Evolutionary conservation across 1,284 basidiomycete species (phyloP).

Genomic region (Takashimella koratensis): DNA sequence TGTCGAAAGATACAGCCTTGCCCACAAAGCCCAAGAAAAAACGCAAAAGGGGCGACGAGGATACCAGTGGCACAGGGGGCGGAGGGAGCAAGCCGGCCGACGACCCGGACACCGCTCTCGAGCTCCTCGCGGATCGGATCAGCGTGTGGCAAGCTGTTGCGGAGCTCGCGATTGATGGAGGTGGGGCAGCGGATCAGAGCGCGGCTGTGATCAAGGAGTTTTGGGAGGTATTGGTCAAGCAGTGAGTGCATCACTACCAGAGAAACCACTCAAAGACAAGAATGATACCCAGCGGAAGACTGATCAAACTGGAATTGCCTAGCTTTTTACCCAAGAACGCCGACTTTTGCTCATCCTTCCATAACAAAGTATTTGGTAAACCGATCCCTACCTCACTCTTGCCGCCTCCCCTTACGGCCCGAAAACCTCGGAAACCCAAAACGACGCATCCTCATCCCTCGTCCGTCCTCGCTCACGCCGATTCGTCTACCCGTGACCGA

Average conservation of each 20-base stretch:
- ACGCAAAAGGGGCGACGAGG: conserved; percentile 4
- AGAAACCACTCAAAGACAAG: no score
- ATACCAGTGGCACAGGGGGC: background rate
- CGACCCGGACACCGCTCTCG: conserved; percentile 26
- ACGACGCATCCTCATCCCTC: conserved; percentile 18
- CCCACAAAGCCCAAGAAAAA: conserved; percentile 11
- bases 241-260: no score
- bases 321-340: conserved; percentile 27
- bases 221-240: conserved; percentile 18
- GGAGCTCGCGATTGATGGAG: conserved; percentile 27
- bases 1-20: background rate
- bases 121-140: conserved; percentile 37
- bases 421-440: conserved; percentile 38
- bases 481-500: background rate
- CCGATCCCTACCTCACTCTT: conserved; percentile 28
- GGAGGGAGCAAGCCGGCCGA: conserved; percentile 11
- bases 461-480: background rate
- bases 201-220: conserved; percentile 18
- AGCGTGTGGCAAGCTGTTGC: conserved; percentile 43
- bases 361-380: conserved; percentile 38
- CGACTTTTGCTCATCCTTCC: conserved; percentile 28
- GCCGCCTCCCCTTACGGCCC: conserved; percentile 14
- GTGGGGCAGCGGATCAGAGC: no score
- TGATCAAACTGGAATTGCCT: no score
- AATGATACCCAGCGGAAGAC: no score